Evolutionary conservation across 2,329 filamentous ascomycete genomes (phyloP).

Genomic region (Fusarium siculi): DNA sequence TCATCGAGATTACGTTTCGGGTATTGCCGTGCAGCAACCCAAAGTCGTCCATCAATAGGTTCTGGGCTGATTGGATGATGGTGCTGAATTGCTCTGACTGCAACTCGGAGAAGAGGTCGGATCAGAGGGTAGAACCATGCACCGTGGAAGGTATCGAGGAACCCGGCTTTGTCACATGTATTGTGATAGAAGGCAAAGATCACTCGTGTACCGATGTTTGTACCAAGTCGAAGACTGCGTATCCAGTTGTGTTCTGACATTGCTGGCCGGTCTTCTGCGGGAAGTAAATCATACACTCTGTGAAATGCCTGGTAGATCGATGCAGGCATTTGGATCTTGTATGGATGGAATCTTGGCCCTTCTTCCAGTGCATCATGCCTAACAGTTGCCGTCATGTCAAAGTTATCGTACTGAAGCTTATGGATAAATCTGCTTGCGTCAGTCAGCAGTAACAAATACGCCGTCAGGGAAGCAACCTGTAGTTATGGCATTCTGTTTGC

Average conservation of each 20-base stretch:
- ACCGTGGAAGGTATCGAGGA: conserved; percentile 30
- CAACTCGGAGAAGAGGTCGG: conserved; percentile 5
- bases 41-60: conserved; percentile 31
- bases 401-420: conserved; percentile 54
- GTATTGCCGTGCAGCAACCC: conserved; percentile 20
- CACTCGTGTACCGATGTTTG: conserved; percentile 37
- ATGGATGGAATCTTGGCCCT: conserved; percentile 9
- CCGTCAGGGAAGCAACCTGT: conserved; percentile 52
- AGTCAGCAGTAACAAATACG: not conserved
- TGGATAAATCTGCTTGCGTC: conserved; percentile 51
- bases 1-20: conserved; percentile 4
- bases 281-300: conserved; percentile 20
- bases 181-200: conserved; percentile 43
- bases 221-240: conserved; percentile 19
- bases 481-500: conserved; percentile 57
- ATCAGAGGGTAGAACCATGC: conserved; percentile 38
- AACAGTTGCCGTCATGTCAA: conserved; percentile 53
- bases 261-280: not conserved
- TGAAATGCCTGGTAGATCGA: conserved; percentile 7
- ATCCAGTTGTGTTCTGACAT: conserved; percentile 24
- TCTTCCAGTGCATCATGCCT: conserved; percentile 17
- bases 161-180: conserved; percentile 37
- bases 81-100: not conserved
- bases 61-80: conserved; percentile 8
- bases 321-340: conserved; percentile 38